Base-by-base conservation (phyloP, 495 filamentous ascomycete species). In the Neurospora discreta region DNA sequence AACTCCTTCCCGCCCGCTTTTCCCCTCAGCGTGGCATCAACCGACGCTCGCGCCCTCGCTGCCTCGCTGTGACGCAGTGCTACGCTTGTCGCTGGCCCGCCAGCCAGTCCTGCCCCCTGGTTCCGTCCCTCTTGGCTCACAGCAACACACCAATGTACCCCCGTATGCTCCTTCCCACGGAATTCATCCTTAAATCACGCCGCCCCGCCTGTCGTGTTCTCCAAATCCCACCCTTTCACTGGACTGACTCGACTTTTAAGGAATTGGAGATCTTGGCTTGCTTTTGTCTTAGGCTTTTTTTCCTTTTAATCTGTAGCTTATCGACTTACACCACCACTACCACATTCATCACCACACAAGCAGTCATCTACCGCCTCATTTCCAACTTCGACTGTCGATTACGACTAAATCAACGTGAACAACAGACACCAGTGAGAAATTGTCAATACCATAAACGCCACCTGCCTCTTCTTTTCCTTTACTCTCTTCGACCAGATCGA, bases 121-220 rank as follows among this genome's bases (percentile, higher is more conserved):
- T 65, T 30, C 13, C 52, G 52, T 65, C 52, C 13, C 52, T 30
- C 52, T 65, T 65, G 52, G 52, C 52, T 65, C 52, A 65, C 52
- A 65, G 23, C 52, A 65, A 65, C 52, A 18, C 52, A 65, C 52
- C 26, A 60, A 30, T 8, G 52, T 65, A 33, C 11, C 69, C 69
- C 69, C 18, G 69, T 30, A 20, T 58, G 42, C 11, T 60, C 43
- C 20, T 70, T 58, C 42, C 39, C 70, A 30, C 44, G 44, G 44
- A 71, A 67, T 71, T 71, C 70, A 68, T 71, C 70, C 70, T 71
- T 71, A 71, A 68, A 71, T 68, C 70, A 30, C 46, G 44, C 30
- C 42, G 44, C 70, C 70, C 75, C 72, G 71, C 74, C 46, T 69
- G 72, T 74, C 74, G 74, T 74, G 75, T 72, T 74, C 68, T 68